A percentile compares a stretch with the other conserved stretches of the same genome.
phyloP scores from a whole-genome alignment of 2,329 filamentous ascomycete genomes.

The Didymella sp. region DNA sequence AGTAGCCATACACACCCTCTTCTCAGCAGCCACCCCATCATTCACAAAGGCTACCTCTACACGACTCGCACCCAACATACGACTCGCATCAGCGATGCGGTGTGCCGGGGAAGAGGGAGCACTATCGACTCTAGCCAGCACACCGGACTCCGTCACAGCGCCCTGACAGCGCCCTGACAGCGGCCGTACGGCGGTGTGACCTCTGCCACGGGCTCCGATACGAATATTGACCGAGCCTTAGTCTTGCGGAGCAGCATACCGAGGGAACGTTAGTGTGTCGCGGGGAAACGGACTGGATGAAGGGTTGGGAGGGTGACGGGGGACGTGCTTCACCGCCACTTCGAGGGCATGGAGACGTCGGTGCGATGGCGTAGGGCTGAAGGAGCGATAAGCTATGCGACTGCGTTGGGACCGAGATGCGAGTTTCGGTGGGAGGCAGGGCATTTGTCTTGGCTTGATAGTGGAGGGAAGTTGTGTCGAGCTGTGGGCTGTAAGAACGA shows the following conservation, averaged over 20 bases:
- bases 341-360: background rate
- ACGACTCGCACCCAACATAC: background rate
- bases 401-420: background rate
- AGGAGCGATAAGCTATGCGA: background rate
- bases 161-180: background rate
- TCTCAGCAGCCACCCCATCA: background rate
- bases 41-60: background rate
- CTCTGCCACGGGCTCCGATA: background rate
- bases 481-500: background rate
- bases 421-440: background rate
- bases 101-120: constrained; percentile 6
- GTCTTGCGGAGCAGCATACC: background rate
- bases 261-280: constrained; percentile 1
- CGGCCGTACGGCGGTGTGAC: constrained; percentile 1
- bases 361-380: background rate
- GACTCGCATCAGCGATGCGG: background rate
- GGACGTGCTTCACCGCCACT: constrained; percentile 6
- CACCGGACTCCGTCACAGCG: background rate
- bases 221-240: background rate
- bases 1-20: background rate
- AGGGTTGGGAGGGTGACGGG: background rate
- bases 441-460: background rate
- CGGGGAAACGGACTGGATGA: constrained; percentile 1
- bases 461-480: background rate
- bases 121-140: background rate